Conservation (phyloP, 225 moss, liverwort and hornwort species). For the Physcomitrium patens region DNA sequence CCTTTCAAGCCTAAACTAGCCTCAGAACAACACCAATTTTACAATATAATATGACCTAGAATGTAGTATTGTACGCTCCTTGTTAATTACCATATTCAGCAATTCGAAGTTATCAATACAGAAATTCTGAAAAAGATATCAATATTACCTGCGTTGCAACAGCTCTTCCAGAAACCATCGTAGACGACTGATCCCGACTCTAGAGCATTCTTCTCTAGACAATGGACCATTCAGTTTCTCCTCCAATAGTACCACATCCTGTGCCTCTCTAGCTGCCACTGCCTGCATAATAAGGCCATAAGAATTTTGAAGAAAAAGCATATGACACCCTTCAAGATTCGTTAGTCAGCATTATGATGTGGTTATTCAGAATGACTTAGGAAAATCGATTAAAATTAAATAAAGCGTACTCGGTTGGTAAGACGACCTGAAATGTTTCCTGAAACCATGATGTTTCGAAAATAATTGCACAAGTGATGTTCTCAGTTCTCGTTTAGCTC, state of each 20-base stretch:
- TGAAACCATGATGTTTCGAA: background rate
- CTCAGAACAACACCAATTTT: constrained; percentile 1
- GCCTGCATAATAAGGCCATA: constrained; percentile 48
- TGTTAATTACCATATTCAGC: background rate
- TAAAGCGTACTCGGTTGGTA: background rate
- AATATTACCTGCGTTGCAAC: constrained; percentile 71
- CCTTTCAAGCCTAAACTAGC: constrained; percentile 17
- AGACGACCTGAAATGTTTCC: background rate
- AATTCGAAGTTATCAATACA: background rate
- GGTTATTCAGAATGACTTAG: background rate
- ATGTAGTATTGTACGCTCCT: background rate
- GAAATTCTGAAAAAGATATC: background rate
- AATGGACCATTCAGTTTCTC: constrained; percentile 80
- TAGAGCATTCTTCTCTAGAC: constrained; percentile 64
- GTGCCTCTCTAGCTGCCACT: constrained; percentile 78
- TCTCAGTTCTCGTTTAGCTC: background rate
- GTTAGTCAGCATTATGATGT: background rate
- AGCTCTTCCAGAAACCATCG: constrained; percentile 91
- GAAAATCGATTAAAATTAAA: background rate
- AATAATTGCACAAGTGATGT: background rate
- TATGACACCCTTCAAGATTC: background rate
- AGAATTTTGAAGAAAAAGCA: background rate
- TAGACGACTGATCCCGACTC: constrained; percentile 83
- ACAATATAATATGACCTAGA: background rate
- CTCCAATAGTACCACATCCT: constrained; percentile 82